These are phyloP conservation scores for Gnetum montanum DNA, from an alignment of 75 land plant genomes.

Conservation along the genomic window DNA sequence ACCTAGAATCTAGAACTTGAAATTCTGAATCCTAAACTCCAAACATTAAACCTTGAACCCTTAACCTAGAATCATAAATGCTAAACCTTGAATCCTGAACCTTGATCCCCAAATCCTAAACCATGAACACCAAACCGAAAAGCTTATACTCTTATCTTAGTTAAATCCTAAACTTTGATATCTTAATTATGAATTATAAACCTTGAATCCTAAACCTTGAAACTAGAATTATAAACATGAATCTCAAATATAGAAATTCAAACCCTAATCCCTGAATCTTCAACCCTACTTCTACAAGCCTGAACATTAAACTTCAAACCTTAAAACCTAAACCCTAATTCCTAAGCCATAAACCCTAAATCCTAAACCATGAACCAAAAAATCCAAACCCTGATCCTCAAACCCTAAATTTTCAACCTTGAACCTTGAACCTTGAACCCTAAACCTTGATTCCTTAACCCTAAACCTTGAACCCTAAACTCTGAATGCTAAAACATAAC, in stretches of 20 bases:
- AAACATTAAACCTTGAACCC: neutral
- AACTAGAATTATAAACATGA: neutral
- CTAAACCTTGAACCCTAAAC: no score
- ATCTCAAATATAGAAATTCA: neutral
- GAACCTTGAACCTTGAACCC: no score
- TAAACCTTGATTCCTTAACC: no score
- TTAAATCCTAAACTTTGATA: neutral
- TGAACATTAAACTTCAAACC: neutral
- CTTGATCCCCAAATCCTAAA: neutral
- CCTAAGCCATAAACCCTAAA: neutral
- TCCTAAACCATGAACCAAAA: neutral
- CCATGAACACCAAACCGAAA: neutral
- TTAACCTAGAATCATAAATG: neutral
- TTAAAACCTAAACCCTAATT: neutral
- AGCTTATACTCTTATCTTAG: neutral
- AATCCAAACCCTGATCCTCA: neutral
- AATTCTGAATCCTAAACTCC: no score
- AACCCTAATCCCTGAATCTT: neutral
- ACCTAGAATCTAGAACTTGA: no score
- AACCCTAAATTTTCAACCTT: neutral
- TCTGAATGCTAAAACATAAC: no score
- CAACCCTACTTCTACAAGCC: neutral
- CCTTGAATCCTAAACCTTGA: neutral
- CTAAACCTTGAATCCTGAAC: neutral
- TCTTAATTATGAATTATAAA: neutral